These are phyloP conservation scores for Toxoplasma gondii DNA, from an alignment of 169 alveolate genomes.

Conservation along the genomic window DNA sequence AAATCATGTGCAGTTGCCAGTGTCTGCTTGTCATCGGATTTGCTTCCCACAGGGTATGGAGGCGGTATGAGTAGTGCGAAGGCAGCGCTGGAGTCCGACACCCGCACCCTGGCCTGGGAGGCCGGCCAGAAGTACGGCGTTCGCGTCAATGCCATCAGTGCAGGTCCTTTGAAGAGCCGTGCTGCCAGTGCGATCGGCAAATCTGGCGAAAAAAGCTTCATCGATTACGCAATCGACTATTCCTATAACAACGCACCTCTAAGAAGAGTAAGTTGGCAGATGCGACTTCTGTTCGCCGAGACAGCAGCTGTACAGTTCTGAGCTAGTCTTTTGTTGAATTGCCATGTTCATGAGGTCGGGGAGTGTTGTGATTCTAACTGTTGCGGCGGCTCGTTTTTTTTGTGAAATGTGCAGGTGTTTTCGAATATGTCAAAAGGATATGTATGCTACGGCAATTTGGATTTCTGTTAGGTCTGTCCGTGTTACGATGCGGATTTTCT, in stretches of 20 bases:
- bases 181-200: conserved; percentile 80
- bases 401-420: too few relatives aligned
- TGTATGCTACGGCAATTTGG: too few relatives aligned
- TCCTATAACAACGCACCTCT: conserved; percentile 77
- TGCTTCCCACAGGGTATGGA: conserved; percentile 76
- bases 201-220: conserved; percentile 77
- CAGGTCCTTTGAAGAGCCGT: conserved; percentile 83
- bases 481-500: too few relatives aligned
- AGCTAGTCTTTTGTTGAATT: too few relatives aligned
- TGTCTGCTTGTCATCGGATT: background rate
- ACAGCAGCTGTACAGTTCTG: too few relatives aligned
- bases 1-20: background rate
- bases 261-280: conserved; percentile 10
- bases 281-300: background rate
- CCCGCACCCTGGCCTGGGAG: conserved; percentile 81
- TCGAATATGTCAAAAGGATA: too few relatives aligned
- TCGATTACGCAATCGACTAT: conserved; percentile 82
- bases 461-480: too few relatives aligned
- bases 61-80: conserved; percentile 88
- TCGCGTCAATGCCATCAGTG: conserved; percentile 82
- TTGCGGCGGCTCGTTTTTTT: too few relatives aligned
- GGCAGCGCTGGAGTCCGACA: conserved; percentile 83
- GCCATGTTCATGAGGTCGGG: too few relatives aligned
- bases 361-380: too few relatives aligned
- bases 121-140: conserved; percentile 77